Base-by-base conservation (phyloP, 768 basidiomycete species). In the Lactarius evosmus region DNA sequence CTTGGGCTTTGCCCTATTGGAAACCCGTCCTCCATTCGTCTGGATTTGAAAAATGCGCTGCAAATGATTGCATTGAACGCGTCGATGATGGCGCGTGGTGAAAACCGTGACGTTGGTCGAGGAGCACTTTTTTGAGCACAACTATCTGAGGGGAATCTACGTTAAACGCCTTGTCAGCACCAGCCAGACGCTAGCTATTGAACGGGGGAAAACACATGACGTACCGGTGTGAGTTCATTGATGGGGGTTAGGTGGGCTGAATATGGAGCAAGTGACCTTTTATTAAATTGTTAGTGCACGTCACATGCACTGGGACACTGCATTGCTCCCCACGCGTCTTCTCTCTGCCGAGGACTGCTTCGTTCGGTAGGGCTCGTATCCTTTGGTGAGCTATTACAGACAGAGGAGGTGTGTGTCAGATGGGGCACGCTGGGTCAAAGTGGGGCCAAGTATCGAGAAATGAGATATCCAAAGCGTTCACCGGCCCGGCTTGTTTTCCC, bases 281-380 rank as follows among this genome's bases (percentile, higher is more conserved):
- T 63, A 63, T 63, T 54, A 49, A 33, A 25, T 19, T 1, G 40
- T n/a, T 41, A 30, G 22, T 1, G 56, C 62, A 63, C 62, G 40
- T 59, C 62, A 63, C 62, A 63, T 63, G 62, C 58, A 46, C 57
- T 3, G 52, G n/a, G 25, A 41, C 58, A 63, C 36, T 5, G 58
- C 62, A 54, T 46, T 34, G 52, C 52, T 54, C 4, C 22, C 22
- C 25, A 5, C 12, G 46, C 44, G 46, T 49, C 46, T 14, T 25
- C 12, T 25, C 25, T n/a, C 44, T 22, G 44, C 0, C 12, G 44
- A 22, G 44, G 6, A 25, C 25, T 25, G 22, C 46, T 16, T 49
- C 46, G 5, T 25, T 49, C 46, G 22, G 9, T 25, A 14, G 25
- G 22, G 12, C 46, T 7, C 46, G 46, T 44, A 22, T 25, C 22